Conservation (phyloP, 208 protist genomes). For the Crithidia sp. region DNA sequence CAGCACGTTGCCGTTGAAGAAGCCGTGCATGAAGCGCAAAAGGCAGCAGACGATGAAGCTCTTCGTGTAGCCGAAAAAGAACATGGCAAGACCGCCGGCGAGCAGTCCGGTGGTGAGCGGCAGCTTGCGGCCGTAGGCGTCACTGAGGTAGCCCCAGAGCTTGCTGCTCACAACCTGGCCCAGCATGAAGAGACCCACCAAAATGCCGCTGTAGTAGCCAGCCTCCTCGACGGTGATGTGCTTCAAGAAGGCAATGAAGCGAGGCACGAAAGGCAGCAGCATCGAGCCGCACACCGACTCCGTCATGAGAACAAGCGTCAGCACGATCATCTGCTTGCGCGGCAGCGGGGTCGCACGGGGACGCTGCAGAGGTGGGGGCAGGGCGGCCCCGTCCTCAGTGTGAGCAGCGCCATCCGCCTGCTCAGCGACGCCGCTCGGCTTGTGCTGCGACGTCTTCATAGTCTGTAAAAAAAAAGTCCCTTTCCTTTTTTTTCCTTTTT, state of each 20-base stretch:
- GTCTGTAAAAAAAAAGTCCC: neutral
- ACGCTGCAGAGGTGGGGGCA: neutral
- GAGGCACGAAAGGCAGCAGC: conserved; percentile 76
- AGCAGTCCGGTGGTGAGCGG: conserved; percentile 54
- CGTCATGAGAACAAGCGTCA: conserved; percentile 71
- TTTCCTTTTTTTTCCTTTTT: no score
- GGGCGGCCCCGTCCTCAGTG: neutral
- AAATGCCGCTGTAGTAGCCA: conserved; percentile 67
- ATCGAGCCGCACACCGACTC: conserved; percentile 76
- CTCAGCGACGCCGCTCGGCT: neutral
- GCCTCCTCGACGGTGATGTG: conserved; percentile 37
- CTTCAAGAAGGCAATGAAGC: conserved; percentile 63
- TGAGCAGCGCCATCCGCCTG: neutral
- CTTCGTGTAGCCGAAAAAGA: conserved; percentile 67
- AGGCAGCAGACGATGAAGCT: conserved; percentile 48
- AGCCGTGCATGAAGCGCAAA: conserved; percentile 72
- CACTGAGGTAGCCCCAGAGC: conserved; percentile 70
- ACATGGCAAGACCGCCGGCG: conserved; percentile 50
- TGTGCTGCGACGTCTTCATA: neutral
- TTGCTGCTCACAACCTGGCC: conserved; percentile 78
- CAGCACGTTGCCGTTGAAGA: conserved; percentile 72
- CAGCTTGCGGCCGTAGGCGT: conserved; percentile 65
- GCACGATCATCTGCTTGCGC: conserved; percentile 49
- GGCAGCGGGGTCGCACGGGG: conserved; percentile 59
- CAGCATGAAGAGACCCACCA: conserved; percentile 83